A percentile compares a stretch with the other conserved stretches of the same genome.
phyloP scores from a whole-genome alignment of 73 alveolate genomes.

The Diophrys appendiculata region DNA sequence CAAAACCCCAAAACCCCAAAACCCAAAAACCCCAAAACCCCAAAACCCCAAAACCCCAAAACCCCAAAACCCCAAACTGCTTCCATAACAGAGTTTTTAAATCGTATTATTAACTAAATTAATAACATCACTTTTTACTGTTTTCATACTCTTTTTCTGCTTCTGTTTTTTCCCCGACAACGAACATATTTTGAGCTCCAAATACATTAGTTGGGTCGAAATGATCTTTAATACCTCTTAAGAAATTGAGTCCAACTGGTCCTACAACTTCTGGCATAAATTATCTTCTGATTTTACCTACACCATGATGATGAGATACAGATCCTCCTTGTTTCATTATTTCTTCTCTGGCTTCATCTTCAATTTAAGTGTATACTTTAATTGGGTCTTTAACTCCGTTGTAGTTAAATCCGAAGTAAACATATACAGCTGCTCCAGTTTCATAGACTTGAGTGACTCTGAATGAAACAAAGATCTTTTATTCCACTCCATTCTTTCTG shows the following conservation, averaged over 20 bases:
- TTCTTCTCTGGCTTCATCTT: conserved; percentile 88
- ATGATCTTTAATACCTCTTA: conserved; percentile 55
- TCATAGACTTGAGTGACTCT: conserved; percentile 88
- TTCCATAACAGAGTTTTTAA: not conserved
- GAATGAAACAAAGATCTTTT: conserved; percentile 67
- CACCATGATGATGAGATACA: conserved; percentile 91
- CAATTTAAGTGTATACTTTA: conserved; percentile 70
- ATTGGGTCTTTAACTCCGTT: conserved; percentile 50
- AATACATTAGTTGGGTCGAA: conserved; percentile 82
- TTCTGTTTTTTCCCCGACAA: not conserved
- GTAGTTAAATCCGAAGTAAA: conserved; percentile 80
- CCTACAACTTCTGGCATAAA: conserved; percentile 66
- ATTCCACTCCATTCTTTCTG: conserved; percentile 51
- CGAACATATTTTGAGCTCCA: conserved; percentile 48
- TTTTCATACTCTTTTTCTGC: not conserved
- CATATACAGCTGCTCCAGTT: conserved; percentile 87
- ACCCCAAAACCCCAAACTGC: conserved; percentile 15
- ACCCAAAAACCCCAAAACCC: conserved; percentile 25
- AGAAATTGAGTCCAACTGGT: conserved; percentile 63
- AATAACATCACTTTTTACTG: not conserved
- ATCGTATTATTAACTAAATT: not conserved
- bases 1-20: conserved; percentile 28
- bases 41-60: conserved; percentile 26
- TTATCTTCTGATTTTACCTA: conserved; percentile 85
- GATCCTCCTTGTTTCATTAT: conserved; percentile 82